Evolutionary conservation across 257 asterid genomes (phyloP).

Genomic region (Paraleonurus japonicus): DNA sequence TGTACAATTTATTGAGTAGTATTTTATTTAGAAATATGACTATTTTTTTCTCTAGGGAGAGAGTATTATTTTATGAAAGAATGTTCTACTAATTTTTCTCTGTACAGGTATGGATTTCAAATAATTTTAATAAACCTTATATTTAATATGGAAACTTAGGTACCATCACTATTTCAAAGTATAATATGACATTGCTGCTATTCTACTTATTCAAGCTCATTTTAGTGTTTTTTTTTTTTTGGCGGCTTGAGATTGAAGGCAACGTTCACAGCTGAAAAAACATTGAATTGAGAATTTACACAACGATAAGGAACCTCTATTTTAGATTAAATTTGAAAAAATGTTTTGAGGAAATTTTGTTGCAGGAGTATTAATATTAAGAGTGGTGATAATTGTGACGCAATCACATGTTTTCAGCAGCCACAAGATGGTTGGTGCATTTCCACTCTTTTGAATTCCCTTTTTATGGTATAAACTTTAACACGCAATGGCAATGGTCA

Average conservation of each 20-base stretch:
- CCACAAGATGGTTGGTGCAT: slow-evolving; percentile 31
- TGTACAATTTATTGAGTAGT: no score
- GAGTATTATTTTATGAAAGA: no score
- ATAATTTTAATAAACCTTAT: no score
- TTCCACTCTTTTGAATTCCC: slow-evolving; percentile 34
- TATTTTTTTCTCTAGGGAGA: no score
- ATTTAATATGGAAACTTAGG: no score
- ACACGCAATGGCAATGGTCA: background rate
- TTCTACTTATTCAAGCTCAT: no score
- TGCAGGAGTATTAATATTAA: background rate
- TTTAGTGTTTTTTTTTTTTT: no score
- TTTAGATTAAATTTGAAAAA: background rate
- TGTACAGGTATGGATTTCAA: no score
- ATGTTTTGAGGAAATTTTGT: background rate
- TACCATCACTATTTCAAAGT: no score
- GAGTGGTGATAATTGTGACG: slow-evolving; percentile 8
- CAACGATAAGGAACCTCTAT: background rate
- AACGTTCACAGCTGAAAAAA: background rate
- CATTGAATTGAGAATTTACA: background rate
- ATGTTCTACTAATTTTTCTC: no score
- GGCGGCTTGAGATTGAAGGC: background rate
- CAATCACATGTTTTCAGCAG: slow-evolving; percentile 33
- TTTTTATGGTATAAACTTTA: slow-evolving; percentile 10
- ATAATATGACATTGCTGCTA: no score
- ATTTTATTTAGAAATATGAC: no score